Evolutionary conservation across 75 land plant species (phyloP), one percentile per base, ranked within the genome.

Genomic region (Picea glauca): DNA sequence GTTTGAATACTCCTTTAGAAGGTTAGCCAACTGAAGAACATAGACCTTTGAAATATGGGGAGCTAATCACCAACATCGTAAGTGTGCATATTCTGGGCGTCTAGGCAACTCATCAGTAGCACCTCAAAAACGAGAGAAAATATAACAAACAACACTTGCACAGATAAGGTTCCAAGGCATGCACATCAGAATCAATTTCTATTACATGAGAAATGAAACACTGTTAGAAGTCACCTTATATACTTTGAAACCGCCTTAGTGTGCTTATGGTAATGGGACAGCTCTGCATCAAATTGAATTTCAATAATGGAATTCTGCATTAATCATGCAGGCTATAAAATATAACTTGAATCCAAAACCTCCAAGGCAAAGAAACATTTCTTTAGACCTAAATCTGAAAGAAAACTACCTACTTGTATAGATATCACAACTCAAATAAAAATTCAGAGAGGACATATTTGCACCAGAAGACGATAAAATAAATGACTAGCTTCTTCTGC

Each of bases 401-500:
- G 13, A 13, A 8, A 70, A 70, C 73, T 17, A 6, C 38, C 21
- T 50, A 50, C 56, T 9, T 50, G 12, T 50, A 50, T 50, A 50
- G 40, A 70, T 40, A 70, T 43, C 20, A 70, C 23, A 70, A 21
- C 73, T 70, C 35, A 43, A 70, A 38, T 20, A 7, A 40, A 68
- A 70, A 18, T 70, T 20, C 50, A 43, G 50, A 62, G 64, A 68
- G 73, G 73, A 70, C 43, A 38, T 40, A 17, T 70, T 21, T n/a
- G 54, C 73, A n/a, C 73, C 23, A 38, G 21, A 43, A 40, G 40
- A 40, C 7, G 18, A 12, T 7, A 32, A n/a, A 70, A 9, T 38
- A 20, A 46, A 38, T 70, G 38, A 43, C 56, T 50, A 58, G 73
- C 73, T 70, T 70, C 73, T 70, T 70, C 73, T 70, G 73, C 73